Percentiles rank a stretch among this genome's conserved stretches.
These are phyloP conservation scores for Candida nanaspora DNA, from an alignment of 805 yeast species.

Conservation along the genomic window DNA sequence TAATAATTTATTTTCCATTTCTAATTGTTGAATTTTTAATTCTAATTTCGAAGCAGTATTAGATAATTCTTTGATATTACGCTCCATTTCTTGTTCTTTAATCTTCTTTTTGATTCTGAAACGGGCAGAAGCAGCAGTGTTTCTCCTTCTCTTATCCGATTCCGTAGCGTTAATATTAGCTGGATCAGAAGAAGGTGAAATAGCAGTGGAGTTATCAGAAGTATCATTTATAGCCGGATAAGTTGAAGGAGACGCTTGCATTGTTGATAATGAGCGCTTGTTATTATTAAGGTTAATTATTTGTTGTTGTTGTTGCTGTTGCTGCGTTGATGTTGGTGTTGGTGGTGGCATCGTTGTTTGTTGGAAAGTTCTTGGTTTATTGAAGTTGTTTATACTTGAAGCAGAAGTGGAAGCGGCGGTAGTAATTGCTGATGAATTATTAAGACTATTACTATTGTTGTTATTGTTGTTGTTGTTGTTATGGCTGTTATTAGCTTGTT, in stretches of 20 bases:
- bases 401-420: too few species aligned
- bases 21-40: slow-evolving; percentile 70
- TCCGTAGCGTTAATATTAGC: slow-evolving; percentile 20
- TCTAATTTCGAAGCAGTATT: slow-evolving; percentile 63
- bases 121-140: slow-evolving; percentile 92
- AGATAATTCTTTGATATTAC: slow-evolving; percentile 62
- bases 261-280: slow-evolving; percentile 63
- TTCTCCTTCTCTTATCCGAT: slow-evolving; percentile 73
- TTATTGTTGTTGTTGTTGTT: too few species aligned
- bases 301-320: too few species aligned
- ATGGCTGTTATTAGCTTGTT: slow-evolving; percentile 5
- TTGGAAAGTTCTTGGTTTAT: too few species aligned
- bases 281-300: too few species aligned
- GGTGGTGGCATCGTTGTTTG: too few species aligned
- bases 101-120: slow-evolving; percentile 88
- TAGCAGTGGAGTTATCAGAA: not conserved
- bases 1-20: slow-evolving; percentile 87
- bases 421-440: too few species aligned
- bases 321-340: too few species aligned
- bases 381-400: too few species aligned
- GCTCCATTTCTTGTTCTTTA: slow-evolving; percentile 88
- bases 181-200: slow-evolving; percentile 2
- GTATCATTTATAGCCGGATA: slow-evolving; percentile 7
- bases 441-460: too few species aligned
- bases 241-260: slow-evolving; percentile 57